Percentiles rank a stretch among this genome's conserved stretches.
These are phyloP conservation scores for Neopestalotiopsis clavispora DNA, from an alignment of 2,329 filamentous ascomycete species.

Conservation along the genomic window DNA sequence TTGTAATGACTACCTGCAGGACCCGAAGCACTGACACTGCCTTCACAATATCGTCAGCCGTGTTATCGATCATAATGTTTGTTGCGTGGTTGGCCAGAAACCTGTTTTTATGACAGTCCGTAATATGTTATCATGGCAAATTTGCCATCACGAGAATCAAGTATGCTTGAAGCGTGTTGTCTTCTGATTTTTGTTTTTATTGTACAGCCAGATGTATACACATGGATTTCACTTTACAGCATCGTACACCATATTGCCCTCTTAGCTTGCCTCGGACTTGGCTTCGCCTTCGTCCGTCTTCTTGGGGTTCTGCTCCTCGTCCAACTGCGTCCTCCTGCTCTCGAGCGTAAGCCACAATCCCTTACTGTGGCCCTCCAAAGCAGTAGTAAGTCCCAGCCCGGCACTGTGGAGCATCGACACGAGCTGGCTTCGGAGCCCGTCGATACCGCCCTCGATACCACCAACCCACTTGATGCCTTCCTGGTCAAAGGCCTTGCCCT, in stretches of 20 bases:
- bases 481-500: conserved; percentile 82
- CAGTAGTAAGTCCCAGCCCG: conserved; percentile 75
- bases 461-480: conserved; percentile 70
- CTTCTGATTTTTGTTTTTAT: not conserved
- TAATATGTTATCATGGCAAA: too few relatives aligned
- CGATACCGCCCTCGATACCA: conserved; percentile 79
- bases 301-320: conserved; percentile 64
- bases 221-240: not conserved
- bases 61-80: too few relatives aligned
- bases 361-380: conserved; percentile 80
- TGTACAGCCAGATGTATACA: conserved; percentile 18
- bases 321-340: conserved; percentile 78
- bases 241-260: conserved; percentile 11
- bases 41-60: too few relatives aligned
- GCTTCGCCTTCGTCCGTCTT: conserved; percentile 34
- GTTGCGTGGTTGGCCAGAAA: too few relatives aligned
- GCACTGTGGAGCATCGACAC: conserved; percentile 80
- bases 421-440: conserved; percentile 81
- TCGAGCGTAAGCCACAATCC: conserved; percentile 89
- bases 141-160: not conserved
- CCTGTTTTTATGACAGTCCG: too few relatives aligned
- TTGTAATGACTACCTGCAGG: too few relatives aligned
- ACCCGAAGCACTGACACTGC: too few relatives aligned
- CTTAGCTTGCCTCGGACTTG: conserved; percentile 30
- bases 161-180: not conserved